Percentiles rank a stretch among this genome's conserved stretches.
Evolutionary conservation across 495 filamentous ascomycete genomes (phyloP).

Genomic region (Clavariopsis aquatica): DNA sequence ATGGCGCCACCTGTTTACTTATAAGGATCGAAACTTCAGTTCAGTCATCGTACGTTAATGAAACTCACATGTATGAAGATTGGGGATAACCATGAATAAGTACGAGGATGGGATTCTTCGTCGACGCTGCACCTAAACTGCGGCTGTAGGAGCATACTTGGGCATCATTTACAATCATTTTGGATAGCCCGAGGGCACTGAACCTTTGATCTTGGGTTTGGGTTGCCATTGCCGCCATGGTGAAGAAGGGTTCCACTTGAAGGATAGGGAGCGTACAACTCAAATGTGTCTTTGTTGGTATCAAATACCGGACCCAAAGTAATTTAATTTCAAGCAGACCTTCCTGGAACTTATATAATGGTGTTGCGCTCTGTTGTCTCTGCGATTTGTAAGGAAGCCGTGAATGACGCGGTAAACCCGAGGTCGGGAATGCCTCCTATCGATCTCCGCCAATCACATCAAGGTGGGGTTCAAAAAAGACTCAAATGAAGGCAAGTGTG

Average conservation of each 20-base stretch:
- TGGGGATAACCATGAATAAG: conserved; percentile 44
- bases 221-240: conserved; percentile 12
- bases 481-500: too few species aligned
- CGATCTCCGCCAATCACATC: background rate
- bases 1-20: conserved; percentile 40
- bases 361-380: background rate
- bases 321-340: too few species aligned
- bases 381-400: background rate
- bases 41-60: too few species aligned
- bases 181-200: conserved; percentile 16
- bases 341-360: background rate
- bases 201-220: conserved; percentile 32
- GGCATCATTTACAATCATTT: conserved; percentile 22
- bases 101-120: conserved; percentile 36
- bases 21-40: too few species aligned
- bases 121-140: conserved; percentile 13
- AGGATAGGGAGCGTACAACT: background rate
- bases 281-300: too few species aligned
- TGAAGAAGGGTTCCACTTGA: background rate
- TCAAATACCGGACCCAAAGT: too few species aligned
- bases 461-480: background rate
- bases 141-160: conserved; percentile 31
- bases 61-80: conserved; percentile 36
- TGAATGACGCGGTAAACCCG: conserved; percentile 4
- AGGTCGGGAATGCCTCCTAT: background rate